A percentile compares a stretch with the other conserved stretches of the same genome.
These are phyloP conservation scores for Tulasnella calospora DNA, from an alignment of 768 basidiomycete genomes.

Conservation along the genomic window DNA sequence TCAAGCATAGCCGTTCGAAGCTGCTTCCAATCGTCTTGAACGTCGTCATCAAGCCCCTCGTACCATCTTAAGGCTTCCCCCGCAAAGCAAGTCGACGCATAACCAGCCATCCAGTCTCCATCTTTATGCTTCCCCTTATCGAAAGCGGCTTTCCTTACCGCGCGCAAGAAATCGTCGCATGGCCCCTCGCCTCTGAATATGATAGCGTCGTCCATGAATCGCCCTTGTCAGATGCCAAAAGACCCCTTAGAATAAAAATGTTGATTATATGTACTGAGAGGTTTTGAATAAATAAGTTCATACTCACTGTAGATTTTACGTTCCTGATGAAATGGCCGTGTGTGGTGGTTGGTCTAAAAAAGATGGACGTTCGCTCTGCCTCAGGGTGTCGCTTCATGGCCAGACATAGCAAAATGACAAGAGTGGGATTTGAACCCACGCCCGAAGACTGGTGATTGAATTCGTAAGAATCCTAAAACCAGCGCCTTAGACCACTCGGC, in stretches of 20 bases:
- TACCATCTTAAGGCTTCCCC: slow-evolving; percentile 15
- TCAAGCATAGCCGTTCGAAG: background rate
- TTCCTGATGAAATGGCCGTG: background rate
- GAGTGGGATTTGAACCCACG: slow-evolving; percentile 22
- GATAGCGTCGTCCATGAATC: background rate
- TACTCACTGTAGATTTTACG: background rate
- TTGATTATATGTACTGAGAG: background rate
- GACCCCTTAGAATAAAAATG: background rate
- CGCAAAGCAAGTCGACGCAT: slow-evolving; percentile 5
- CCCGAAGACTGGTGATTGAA: slow-evolving; percentile 20
- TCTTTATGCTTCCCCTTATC: background rate
- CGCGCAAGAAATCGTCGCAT: slow-evolving; percentile 12
- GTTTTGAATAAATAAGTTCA: background rate
- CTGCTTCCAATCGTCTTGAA: slow-evolving; percentile 15
- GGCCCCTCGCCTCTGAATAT: background rate
- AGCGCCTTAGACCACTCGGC: slow-evolving; percentile 25
- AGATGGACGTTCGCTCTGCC: background rate
- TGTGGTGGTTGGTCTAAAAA: background rate
- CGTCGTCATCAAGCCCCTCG: background rate
- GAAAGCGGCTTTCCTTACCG: background rate
- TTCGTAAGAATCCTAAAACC: slow-evolving; percentile 11
- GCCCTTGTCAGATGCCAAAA: background rate
- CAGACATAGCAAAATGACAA: background rate
- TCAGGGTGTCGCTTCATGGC: background rate
- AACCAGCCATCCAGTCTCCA: slow-evolving; percentile 8